phyloP scores from a whole-genome alignment of 1,139 yeast genomes.

The Saccharomyces pastorianus region DNA sequence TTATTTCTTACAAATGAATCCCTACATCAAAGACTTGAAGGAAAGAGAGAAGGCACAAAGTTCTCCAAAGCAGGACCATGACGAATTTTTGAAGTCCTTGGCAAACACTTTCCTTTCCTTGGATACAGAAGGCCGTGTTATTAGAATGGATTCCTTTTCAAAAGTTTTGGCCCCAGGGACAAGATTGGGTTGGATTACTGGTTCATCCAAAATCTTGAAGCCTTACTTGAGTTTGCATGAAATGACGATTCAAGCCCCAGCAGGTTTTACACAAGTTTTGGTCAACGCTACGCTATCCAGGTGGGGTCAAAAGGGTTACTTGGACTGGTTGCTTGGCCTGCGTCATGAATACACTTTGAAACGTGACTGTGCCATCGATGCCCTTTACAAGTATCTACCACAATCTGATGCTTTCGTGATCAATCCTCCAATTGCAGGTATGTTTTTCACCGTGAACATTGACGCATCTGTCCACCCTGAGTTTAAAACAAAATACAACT shows the following conservation, averaged over 20 bases:
- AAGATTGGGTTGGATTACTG: slow-evolving; percentile 87
- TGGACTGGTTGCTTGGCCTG: slow-evolving; percentile 83
- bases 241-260: slow-evolving; percentile 74
- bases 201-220: slow-evolving; percentile 58
- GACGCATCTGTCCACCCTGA: slow-evolving; percentile 55
- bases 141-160: slow-evolving; percentile 85
- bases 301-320: slow-evolving; percentile 70
- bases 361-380: slow-evolving; percentile 57
- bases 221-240: slow-evolving; percentile 69
- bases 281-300: slow-evolving; percentile 53
- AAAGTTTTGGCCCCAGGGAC: slow-evolving; percentile 90
- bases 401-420: slow-evolving; percentile 23
- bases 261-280: slow-evolving; percentile 72
- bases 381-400: slow-evolving; percentile 43
- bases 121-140: slow-evolving; percentile 84
- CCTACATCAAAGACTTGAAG: slow-evolving; percentile 39
- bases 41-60: slow-evolving; percentile 30
- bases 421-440: slow-evolving; percentile 57
- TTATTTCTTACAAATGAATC: slow-evolving; percentile 83
- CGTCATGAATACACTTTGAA: slow-evolving; percentile 74
- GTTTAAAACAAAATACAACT: slow-evolving; percentile 37
- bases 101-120: slow-evolving; percentile 72
- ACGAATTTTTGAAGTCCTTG: slow-evolving; percentile 56
- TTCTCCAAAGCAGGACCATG: slow-evolving; percentile 33
- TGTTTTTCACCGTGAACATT: slow-evolving; percentile 50